These are phyloP conservation scores for Coprinopsis strossmayeri DNA, from an alignment of 768 basidiomycete species.

Conservation along the genomic window DNA sequence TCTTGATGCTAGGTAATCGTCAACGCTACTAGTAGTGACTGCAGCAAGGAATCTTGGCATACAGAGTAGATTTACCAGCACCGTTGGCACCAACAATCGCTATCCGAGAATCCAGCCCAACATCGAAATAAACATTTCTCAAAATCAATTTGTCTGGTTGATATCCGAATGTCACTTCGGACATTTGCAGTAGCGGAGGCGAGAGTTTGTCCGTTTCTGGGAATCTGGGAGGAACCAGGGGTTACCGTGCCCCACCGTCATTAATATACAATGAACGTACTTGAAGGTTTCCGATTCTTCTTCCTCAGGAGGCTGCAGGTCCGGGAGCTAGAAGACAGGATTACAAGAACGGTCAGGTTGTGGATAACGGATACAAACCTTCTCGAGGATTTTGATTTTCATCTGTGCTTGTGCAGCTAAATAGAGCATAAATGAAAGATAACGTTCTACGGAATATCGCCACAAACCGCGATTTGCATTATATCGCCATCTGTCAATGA, in stretches of 20 bases:
- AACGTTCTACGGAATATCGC: not conserved
- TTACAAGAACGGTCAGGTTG: not conserved
- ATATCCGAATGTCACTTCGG: conserved; percentile 89
- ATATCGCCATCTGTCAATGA: conserved; percentile 98
- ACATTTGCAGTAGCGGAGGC: conserved; percentile 89
- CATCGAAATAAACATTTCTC: conserved; percentile 78
- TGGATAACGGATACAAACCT: conserved; percentile 46
- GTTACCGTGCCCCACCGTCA: not conserved
- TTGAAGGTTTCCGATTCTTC: conserved; percentile 94
- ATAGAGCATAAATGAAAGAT: conserved; percentile 2
- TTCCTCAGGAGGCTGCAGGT: conserved; percentile 85
- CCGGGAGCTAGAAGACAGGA: conserved; percentile 59
- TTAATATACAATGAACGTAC: conserved; percentile 25
- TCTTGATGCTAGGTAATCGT: conserved; percentile 64
- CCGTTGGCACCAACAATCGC: conserved; percentile 95
- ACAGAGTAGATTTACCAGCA: conserved; percentile 95
- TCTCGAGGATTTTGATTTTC: conserved; percentile 72
- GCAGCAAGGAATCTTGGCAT: conserved; percentile 17
- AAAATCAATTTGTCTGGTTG: conserved; percentile 68
- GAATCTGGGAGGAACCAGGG: conserved; percentile 49
- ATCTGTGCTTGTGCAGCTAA: conserved; percentile 80
- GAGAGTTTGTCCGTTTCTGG: conserved; percentile 97
- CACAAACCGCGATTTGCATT: conserved; percentile 84
- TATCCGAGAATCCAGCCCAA: conserved; percentile 90
- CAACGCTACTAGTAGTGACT: not conserved